Conservation (phyloP, 139 green algal genomes). For the Tetraselmis chui region DNA sequence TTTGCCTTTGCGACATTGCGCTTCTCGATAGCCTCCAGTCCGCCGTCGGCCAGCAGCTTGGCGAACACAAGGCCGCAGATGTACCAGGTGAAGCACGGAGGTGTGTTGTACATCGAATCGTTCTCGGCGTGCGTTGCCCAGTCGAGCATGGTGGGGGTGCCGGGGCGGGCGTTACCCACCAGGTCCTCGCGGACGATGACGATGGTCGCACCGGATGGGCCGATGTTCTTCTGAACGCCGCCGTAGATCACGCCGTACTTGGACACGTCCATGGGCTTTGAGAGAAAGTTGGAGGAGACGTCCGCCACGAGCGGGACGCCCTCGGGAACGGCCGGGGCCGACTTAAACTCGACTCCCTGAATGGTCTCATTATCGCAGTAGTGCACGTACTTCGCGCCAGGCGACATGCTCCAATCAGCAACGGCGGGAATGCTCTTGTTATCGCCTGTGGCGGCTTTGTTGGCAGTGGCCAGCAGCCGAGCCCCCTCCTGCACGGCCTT, state of each 20-base stretch:
- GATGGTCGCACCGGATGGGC: conserved; percentile 86
- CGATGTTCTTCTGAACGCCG: conserved; percentile 98
- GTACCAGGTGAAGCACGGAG: conserved; percentile 96
- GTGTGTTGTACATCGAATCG: conserved; percentile 97
- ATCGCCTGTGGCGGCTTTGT: conserved; percentile 77
- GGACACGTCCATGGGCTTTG: conserved; percentile 92
- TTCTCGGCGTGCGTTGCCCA: conserved; percentile 81
- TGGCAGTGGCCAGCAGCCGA: conserved; percentile 37
- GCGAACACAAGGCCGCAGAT: conserved; percentile 95
- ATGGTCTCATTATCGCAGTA: conserved; percentile 99
- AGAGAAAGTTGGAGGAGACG: conserved; percentile 97
- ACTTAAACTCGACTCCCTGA: conserved; percentile 96
- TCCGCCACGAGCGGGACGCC: conserved; percentile 73
- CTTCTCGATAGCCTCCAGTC: conserved; percentile 58
- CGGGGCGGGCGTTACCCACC: conserved; percentile 63
- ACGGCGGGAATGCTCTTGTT: conserved; percentile 74
- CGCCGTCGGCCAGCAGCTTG: conserved; percentile 66
- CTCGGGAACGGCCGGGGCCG: conserved; percentile 57
- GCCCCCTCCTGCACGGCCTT: conserved; percentile 86
- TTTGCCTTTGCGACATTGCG: conserved; percentile 69
- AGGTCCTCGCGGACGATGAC: conserved; percentile 96
- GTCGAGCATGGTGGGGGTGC: conserved; percentile 89
- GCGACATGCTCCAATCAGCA: conserved; percentile 77
- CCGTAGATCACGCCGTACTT: conserved; percentile 97
- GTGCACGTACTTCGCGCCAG: conserved; percentile 84